Evolutionary conservation across 768 basidiomycete genomes (phyloP), one percentile per base, ranked within the genome.

Genomic region (Suillus tomentosus): DNA sequence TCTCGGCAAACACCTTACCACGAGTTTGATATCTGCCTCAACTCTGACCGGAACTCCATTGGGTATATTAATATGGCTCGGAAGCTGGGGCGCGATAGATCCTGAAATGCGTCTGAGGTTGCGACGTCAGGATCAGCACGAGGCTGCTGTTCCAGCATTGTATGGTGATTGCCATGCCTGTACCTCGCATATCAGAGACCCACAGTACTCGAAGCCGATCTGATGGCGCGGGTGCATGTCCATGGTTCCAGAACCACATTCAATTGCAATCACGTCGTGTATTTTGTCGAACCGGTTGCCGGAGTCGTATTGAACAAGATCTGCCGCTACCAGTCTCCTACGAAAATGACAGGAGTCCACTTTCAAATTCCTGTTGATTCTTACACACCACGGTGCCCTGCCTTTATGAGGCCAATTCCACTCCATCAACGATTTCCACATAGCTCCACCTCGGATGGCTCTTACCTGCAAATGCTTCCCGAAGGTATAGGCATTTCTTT

Each of bases 1-100:
- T 55, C 27, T 62, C 39, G 39, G 50, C 22, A 13, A 24, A 59
- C 2, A 43, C 42, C n/a, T 40, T 31, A 9, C 56, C 55, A 62
- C 62, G 62, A 60, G 27, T 43, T 40, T n/a, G 22, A 27, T 22
- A 62, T 62, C 36, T 31, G 31, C 31, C 31, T 31, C 31, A 31
- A 31, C 31, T 31, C 31, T 24, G n/a, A 19, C 39, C 24, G 17
- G 60, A 36, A 36, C 14, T 48, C 59, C 31, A 61, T 40, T 47
- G 17, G 27, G 39, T 24, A 57, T 56, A 37, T 57, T 51, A 51
- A 51, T 57, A 17, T 31, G 51, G 3, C 22, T 40, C 39, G 56
- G 39, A 42, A 40, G 24, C 24, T 42, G 22, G 9, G 24, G 22
- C 17, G 57, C 24, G 27, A 42, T 58, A 58, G 39, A 24, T 58